phyloP scores from a whole-genome alignment of 768 basidiomycete genomes.

The Serendipita vermifera region DNA sequence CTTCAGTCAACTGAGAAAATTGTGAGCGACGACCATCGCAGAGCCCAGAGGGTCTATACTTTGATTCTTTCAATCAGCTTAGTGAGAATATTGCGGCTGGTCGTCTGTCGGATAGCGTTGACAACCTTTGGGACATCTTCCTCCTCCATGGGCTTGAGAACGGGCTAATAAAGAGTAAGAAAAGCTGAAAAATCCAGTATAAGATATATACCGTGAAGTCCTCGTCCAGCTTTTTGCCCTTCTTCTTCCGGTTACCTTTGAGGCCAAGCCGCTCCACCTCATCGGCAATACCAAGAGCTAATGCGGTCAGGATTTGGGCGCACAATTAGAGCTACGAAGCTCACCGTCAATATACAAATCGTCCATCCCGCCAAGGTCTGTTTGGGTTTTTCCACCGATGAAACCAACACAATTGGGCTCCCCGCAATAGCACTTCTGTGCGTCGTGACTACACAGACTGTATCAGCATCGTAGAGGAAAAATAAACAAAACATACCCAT shows the following conservation, averaged over 20 bases:
- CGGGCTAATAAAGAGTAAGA: conserved; percentile 40
- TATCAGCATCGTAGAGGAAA: neutral
- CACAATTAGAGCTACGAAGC: conserved; percentile 14
- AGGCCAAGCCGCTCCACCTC: conserved; percentile 72
- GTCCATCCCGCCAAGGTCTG: conserved; percentile 88
- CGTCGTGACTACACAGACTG: conserved; percentile 54
- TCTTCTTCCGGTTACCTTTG: conserved; percentile 83
- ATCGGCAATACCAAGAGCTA: conserved; percentile 88
- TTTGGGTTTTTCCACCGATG: conserved; percentile 97
- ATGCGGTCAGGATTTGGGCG: neutral
- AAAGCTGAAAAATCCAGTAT: conserved; percentile 6
- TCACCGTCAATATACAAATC: conserved; percentile 86
- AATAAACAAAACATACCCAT: conserved; percentile 51
- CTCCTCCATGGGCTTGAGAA: conserved; percentile 56
- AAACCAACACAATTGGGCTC: conserved; percentile 91
- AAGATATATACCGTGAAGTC: conserved; percentile 60
- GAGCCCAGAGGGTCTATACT: conserved; percentile 28
- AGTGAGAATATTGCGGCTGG: conserved; percentile 63
- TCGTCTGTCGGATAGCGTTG: conserved; percentile 79
- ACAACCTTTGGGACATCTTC: conserved; percentile 85
- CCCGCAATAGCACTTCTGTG: conserved; percentile 90
- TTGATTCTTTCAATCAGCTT: conserved; percentile 79
- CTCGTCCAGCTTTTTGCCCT: conserved; percentile 84
- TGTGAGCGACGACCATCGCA: neutral
- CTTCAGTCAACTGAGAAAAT: conserved; percentile 60